Evolutionary conservation across 768 basidiomycete species (phyloP), one percentile per base, ranked within the genome.

Genomic region (Tylopilus sp.): DNA sequence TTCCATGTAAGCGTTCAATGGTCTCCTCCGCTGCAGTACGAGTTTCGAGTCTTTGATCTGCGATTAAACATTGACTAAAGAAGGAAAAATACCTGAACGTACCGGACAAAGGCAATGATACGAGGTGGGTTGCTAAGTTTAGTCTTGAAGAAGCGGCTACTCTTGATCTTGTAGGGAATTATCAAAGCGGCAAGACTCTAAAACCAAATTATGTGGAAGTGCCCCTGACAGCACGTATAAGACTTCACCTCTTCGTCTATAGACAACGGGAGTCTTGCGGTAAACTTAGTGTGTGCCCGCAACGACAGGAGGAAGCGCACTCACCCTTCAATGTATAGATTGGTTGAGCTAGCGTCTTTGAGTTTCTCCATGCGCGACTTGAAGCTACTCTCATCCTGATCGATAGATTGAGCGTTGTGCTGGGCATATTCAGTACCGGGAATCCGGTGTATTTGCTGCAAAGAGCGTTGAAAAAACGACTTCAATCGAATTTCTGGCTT

Each of bases 41-140:
- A 17, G 78, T 82, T 58, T 91, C 88, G 22, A 91, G 73, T 42
- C 89, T 91, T 58, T 9, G 35, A 10, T 4, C 18, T 28, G 18
- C 22, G 2, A 13, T 63, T 22, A 51, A 49, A 21, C 46, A 23
- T 41, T 1, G 22, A 40, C 7, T 18, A 17, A 30, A 15, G 11
- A 2, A 43, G 6, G 9, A n/a, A 5, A 17, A 1, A 17, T 18
- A 28, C 31, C 18, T 12, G 6, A 26, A 65, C 78, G 20, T 56
- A 87, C 88, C 89, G 77, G 38, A 90, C 86, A 59, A 91, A 91
- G 0, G 87, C 88, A 49, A 91, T 90, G 55, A 89, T 86, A 51
- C 87, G 74, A 18, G 87, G 86, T 1, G 88, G 88, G 50, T 81
- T 79, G 53, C 85, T 88, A 21, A 91, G 66, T 56, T 85, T 78